phyloP scores from a whole-genome alignment of 108 stramenopile genomes.

The Asterionellopsis glacialis region DNA sequence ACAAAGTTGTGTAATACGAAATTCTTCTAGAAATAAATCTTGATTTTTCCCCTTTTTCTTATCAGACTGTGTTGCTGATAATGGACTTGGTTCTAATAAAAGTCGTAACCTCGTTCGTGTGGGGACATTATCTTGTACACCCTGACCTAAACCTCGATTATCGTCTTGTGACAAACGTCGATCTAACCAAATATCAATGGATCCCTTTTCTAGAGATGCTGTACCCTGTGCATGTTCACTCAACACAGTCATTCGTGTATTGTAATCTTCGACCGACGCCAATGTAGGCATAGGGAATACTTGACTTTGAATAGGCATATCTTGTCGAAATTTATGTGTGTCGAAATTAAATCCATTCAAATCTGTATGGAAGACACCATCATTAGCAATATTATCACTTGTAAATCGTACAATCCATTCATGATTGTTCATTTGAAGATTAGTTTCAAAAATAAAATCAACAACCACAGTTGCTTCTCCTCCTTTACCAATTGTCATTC shows the following conservation, averaged over 20 bases:
- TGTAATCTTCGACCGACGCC: conserved; percentile 50
- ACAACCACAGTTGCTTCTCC: conserved; percentile 26
- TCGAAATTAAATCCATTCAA: conserved; percentile 67
- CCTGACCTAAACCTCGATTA: conserved; percentile 43
- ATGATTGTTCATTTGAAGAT: conserved; percentile 37
- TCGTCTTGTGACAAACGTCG: conserved; percentile 48
- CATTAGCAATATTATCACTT: conserved; percentile 23
- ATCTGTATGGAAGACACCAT: conserved; percentile 61
- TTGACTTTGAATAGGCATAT: conserved; percentile 61
- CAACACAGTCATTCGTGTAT: conserved; percentile 40
- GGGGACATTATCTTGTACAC: conserved; percentile 48
- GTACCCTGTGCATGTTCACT: conserved; percentile 64
- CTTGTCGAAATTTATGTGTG: conserved; percentile 45
- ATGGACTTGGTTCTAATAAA: conserved; percentile 9
- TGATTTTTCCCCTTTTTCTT: conserved; percentile 16
- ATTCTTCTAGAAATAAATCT: conserved; percentile 17
- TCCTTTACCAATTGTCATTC: background rate
- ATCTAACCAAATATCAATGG: conserved; percentile 65
- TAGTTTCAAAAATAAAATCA: conserved; percentile 56
- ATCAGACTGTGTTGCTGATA: background rate
- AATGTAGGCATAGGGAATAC: conserved; percentile 66
- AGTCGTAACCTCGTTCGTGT: conserved; percentile 53
- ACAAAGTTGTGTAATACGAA: conserved; percentile 37
- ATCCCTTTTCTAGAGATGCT: conserved; percentile 40
- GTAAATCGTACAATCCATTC: conserved; percentile 68